Evolutionary conservation across 495 filamentous ascomycete species (phyloP), one percentile per base, ranked within the genome.

Genomic region (Tuber calosporum): DNA sequence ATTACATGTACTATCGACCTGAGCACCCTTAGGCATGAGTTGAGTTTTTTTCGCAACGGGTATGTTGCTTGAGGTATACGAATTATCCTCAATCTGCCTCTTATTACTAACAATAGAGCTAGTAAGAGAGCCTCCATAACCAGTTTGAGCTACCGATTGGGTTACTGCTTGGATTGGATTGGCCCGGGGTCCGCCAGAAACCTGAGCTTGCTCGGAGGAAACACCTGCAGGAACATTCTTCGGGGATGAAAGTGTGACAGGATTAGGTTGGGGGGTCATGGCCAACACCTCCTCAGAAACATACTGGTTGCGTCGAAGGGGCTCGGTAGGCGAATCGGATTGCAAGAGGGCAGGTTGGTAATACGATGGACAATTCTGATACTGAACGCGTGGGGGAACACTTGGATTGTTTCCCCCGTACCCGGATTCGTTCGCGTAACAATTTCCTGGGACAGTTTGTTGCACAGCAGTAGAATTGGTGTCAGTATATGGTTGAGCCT

Each of bases 81-180:
- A 26, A 11, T 3, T 11, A 58, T 26, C 0, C 9, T 13, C 1
- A 4, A 2, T 11, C 0, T 13, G 9, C n/a, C n/a, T 58, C n/a
- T 30, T 58, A 2, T 30, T 13, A 58, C 48, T 2, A 26, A 13
- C 15, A 2, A 9, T 8, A n/a, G 48, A 26, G 22, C 1, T 8
- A 0, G 2, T 1, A 2, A 13, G 22, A 53, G 9, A n/a, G 7
- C 22, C 0, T 9, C 7, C 2, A n/a, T 8, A 0, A 13, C 8
- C 8, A 53, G 48, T 0, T 26, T 26, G 7, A 8, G 22, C 7
- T 26, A 26, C 2, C 2, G 11, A 8, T 26, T 7, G n/a, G n/a
- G n/a, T 13, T 30, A 15, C n/a, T 15, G n/a, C n/a, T 15, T 30
- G 48, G 1, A 4, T 2, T 13, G 48, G n/a, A 30, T 30, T 30